These are phyloP conservation scores for Dicorynia guianensis DNA, from an alignment of 306 rosid species.

Conservation along the genomic window DNA sequence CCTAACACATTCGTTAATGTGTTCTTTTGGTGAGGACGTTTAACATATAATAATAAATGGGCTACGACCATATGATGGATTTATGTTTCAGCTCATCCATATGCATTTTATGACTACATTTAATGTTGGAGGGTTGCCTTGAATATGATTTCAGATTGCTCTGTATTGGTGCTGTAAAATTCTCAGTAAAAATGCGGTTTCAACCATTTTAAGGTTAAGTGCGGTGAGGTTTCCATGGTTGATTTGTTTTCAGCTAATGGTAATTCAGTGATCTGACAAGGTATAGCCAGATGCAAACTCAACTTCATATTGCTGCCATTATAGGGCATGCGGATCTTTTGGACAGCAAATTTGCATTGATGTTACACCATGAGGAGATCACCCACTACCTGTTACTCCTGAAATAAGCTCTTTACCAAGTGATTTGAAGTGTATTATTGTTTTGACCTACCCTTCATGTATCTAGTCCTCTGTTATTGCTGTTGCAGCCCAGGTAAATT, in stretches of 20 bases:
- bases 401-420: constrained; percentile 5
- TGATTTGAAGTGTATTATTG: constrained; percentile 33
- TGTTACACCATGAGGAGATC: constrained; percentile 23
- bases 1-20: constrained; percentile 18
- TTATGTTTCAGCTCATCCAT: neutral
- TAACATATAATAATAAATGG: constrained; percentile 15
- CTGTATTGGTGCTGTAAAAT: constrained; percentile 1
- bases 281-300: neutral
- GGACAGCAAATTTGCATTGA: constrained; percentile 27
- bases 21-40: constrained; percentile 17
- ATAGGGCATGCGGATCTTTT: constrained; percentile 22
- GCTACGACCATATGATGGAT: constrained; percentile 2
- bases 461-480: constrained; percentile 24
- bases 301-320: constrained; percentile 25
- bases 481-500: constrained; percentile 19
- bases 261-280: constrained; percentile 3
- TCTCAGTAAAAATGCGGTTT: neutral
- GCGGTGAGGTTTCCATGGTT: neutral
- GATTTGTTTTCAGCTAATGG: neutral
- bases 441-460: constrained; percentile 1
- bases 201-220: neutral
- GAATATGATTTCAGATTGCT: constrained; percentile 1
- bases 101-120: neutral
- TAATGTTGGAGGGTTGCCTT: neutral
- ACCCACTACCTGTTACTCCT: neutral